phyloP scores from a whole-genome alignment of 352 stramenopile species.

The Pythium pyrilobum region DNA sequence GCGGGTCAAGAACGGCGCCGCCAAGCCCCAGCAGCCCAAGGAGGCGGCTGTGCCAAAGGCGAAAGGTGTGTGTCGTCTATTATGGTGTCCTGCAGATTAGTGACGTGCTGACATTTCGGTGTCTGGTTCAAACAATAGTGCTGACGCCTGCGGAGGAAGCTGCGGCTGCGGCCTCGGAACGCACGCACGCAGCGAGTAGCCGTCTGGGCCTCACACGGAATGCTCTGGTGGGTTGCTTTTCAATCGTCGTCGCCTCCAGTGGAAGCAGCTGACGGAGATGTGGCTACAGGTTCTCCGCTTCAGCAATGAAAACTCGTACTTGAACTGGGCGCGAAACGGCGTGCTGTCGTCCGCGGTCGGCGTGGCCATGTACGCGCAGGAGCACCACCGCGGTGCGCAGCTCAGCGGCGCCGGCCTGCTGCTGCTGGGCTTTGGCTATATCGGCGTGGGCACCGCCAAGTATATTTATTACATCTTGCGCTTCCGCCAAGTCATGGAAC shows the following conservation, averaged over 20 bases:
- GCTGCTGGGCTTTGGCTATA: constrained; percentile 83
- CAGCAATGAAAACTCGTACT: constrained; percentile 85
- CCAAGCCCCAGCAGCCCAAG: background rate
- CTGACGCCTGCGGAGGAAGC: constrained; percentile 16
- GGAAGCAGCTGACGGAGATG: too few relatives aligned
- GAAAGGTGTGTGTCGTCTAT: constrained; percentile 9
- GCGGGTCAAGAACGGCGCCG: constrained; percentile 2
- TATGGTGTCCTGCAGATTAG: too few relatives aligned
- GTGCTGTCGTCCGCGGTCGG: constrained; percentile 77
- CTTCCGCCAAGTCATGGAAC: constrained; percentile 84
- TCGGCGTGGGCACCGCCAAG: constrained; percentile 82
- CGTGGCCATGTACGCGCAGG: constrained; percentile 85
- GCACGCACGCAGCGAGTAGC: constrained; percentile 30
- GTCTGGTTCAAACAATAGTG: too few relatives aligned
- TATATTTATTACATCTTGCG: constrained; percentile 90
- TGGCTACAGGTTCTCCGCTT: constrained; percentile 62
- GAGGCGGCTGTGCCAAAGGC: constrained; percentile 1
- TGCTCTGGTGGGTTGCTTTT: constrained; percentile 19
- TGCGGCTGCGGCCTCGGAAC: constrained; percentile 21
- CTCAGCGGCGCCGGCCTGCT: constrained; percentile 73
- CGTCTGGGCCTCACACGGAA: constrained; percentile 28
- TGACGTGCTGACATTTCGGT: too few relatives aligned
- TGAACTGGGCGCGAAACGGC: constrained; percentile 85
- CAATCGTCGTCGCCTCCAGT: too few relatives aligned
- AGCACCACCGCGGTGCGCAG: constrained; percentile 82